phyloP scores from a whole-genome alignment of 768 basidiomycete species.

The Crucibulum laeve region DNA sequence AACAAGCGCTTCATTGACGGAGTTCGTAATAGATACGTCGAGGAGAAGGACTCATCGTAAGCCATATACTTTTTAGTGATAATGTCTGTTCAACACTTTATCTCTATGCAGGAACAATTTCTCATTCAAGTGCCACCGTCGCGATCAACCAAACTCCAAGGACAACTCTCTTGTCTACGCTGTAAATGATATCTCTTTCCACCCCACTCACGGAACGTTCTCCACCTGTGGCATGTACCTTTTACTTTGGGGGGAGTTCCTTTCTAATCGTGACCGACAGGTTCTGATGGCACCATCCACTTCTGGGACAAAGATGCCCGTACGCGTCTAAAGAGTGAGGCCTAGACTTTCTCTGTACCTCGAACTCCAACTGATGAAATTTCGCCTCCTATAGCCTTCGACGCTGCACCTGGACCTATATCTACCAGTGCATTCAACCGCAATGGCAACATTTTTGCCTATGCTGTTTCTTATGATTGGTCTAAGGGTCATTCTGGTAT shows the following conservation, averaged over 20 bases:
- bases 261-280: conserved; percentile 27
- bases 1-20: conserved; percentile 1
- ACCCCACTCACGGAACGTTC: conserved; percentile 81
- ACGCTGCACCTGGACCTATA: conserved; percentile 71
- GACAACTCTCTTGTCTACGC: conserved; percentile 72
- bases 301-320: conserved; percentile 95
- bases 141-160: conserved; percentile 53
- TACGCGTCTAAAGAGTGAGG: conserved; percentile 83
- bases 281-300: conserved; percentile 83
- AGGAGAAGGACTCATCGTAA: conserved; percentile 75
- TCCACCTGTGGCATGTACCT: conserved; percentile 62
- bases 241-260: conserved; percentile 3
- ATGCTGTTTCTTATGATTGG: conserved; percentile 93
- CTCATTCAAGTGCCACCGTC: conserved; percentile 82
- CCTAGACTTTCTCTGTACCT: neutral
- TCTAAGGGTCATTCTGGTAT: conserved; percentile 88
- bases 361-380: neutral
- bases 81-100: neutral
- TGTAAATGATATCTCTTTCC: conserved; percentile 85
- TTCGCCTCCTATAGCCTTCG: conserved; percentile 50
- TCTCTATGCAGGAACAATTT: conserved; percentile 60
- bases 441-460: conserved; percentile 85
- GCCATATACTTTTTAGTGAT: conserved; percentile 11
- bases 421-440: conserved; percentile 82
- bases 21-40: conserved; percentile 59